A percentile compares a stretch with the other conserved stretches of the same genome.
These are phyloP conservation scores for Ramularia collo-cygni DNA, from an alignment of 2,329 filamentous ascomycete species.

Conservation along the genomic window DNA sequence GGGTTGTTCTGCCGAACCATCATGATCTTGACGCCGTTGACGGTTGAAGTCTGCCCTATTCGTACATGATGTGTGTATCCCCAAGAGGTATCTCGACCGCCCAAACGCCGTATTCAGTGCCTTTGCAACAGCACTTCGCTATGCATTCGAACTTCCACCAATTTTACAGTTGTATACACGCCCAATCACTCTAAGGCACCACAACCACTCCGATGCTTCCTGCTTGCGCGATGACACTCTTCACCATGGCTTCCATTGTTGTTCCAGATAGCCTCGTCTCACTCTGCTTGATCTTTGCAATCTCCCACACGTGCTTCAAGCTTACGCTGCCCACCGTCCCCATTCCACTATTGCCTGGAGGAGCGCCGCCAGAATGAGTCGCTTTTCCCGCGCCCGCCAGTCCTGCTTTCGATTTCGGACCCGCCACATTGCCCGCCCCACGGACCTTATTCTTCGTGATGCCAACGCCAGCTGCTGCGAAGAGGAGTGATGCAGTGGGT, in stretches of 20 bases:
- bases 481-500: slow-evolving; percentile 82
- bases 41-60: no score
- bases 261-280: slow-evolving; percentile 52
- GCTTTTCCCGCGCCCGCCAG: slow-evolving; percentile 33
- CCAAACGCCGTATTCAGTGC: no score
- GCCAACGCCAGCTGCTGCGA: slow-evolving; percentile 72
- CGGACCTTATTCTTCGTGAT: slow-evolving; percentile 67
- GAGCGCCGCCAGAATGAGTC: slow-evolving; percentile 20
- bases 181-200: slow-evolving; percentile 38
- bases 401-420: slow-evolving; percentile 34
- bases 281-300: slow-evolving; percentile 82
- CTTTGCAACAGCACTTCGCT: no score
- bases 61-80: no score
- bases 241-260: slow-evolving; percentile 73
- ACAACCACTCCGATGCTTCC: slow-evolving; percentile 45
- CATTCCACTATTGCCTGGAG: slow-evolving; percentile 54
- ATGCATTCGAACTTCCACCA: background rate
- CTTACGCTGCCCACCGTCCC: slow-evolving; percentile 79
- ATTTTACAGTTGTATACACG: background rate
- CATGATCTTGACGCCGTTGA: no score
- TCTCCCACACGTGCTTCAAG: slow-evolving; percentile 95
- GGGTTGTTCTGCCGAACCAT: no score
- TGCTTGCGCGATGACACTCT: slow-evolving; percentile 59
- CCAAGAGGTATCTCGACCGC: no score
- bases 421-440: slow-evolving; percentile 56